Percentiles rank a stretch among this genome's conserved stretches.
Evolutionary conservation across 225 moss, liverwort and hornwort species (phyloP).

Genomic region (Pseudoscleropodium purum): DNA sequence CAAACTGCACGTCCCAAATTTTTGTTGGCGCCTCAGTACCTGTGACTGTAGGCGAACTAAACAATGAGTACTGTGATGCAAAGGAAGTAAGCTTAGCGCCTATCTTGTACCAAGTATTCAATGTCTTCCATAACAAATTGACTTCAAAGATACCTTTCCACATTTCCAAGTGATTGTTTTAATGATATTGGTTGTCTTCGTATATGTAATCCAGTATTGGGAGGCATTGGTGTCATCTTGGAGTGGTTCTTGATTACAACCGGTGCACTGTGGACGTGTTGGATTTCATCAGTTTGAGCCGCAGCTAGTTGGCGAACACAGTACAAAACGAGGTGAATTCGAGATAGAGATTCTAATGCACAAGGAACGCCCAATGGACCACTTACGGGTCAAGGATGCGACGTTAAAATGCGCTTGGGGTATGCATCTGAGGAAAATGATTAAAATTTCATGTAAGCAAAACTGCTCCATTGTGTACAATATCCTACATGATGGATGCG

Average conservation of each 20-base stretch:
- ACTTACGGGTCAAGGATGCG: not conserved
- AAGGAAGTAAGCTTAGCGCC: too few relatives aligned
- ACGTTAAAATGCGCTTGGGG: not conserved
- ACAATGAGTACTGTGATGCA: too few relatives aligned
- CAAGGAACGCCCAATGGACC: not conserved
- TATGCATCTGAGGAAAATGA: not conserved
- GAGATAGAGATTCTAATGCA: not conserved
- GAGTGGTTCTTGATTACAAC: not conserved
- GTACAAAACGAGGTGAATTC: not conserved
- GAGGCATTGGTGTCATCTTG: not conserved
- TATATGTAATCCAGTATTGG: not conserved
- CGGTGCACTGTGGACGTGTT: too few relatives aligned
- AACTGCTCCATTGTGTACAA: not conserved
- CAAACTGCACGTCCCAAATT: too few relatives aligned
- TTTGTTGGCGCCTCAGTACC: too few relatives aligned
- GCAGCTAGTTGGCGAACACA: not conserved
- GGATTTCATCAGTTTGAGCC: not conserved
- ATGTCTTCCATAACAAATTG: too few relatives aligned
- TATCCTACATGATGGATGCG: not conserved
- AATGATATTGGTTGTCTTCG: not conserved
- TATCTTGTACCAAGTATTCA: too few relatives aligned
- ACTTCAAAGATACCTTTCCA: too few relatives aligned
- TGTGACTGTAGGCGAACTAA: too few relatives aligned
- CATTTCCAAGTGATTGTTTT: too few relatives aligned
- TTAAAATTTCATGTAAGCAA: not conserved